Base-by-base conservation (phyloP, 352 stramenopile genomes). In the Albugo candida region DNA sequence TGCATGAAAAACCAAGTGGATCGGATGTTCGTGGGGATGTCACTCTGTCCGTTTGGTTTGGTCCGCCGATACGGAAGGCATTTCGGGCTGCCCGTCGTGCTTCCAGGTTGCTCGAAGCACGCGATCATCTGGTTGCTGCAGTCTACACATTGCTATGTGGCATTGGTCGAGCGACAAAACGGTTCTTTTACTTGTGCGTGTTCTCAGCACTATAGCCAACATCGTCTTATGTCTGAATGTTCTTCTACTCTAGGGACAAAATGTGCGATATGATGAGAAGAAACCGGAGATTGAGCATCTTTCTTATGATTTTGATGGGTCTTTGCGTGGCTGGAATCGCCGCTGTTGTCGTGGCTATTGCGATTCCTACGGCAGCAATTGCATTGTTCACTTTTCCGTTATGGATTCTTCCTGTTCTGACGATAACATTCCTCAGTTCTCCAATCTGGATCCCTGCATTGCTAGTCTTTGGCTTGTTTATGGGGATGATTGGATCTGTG, bases 361-460 rank as follows among this genome's bases (percentile, higher is more conserved):
- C 76, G 2, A 61, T 88, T 34, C 76, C 76, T 5, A 83, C 70
- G 24, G 68, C 68, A 24, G 49, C 75, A 16, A 54, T 88, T 41
- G 72, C 72, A 6, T 64, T 70, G 20, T 81, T 88, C 55, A 88
- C 76, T 60, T 71, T 85, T 50, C 76, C 76, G 47, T 69, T 88
- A 54, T 88, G 76, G 76, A 84, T 88, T 61, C 56, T 88, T 17
- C 76, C 76, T 53, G 78, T 88, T 60, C 40, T 85, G 48, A 53
- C 63, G 21, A 76, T 69, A 16, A 60, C 65, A 35, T 85, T 88
- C 55, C 85, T 88, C 55, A 88, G 72, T 53, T 65, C 76, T 20
- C 76, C 76, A 16, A 31, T 88, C 44, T 88, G 76, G 76, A 61
- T 88, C 21, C 76, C 76, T 5, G 54, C 85, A 13, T 21, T 85